These are phyloP conservation scores for Aureoboletus auriporus DNA, from an alignment of 768 basidiomycete species.

Conservation along the genomic window DNA sequence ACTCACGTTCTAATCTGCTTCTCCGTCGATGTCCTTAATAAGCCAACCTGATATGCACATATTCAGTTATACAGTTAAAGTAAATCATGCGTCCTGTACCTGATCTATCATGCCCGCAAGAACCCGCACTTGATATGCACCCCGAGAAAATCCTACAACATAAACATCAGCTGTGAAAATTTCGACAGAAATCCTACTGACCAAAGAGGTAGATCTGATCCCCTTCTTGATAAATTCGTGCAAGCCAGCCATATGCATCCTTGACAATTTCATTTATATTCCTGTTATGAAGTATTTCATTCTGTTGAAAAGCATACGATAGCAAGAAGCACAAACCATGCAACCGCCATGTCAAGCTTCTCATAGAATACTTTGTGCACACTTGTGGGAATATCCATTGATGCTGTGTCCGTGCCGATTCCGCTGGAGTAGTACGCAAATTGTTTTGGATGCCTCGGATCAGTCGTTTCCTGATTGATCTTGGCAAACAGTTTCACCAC, in stretches of 20 bases:
- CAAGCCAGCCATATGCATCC: conserved; percentile 32
- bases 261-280: conserved; percentile 33
- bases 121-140: conserved; percentile 39
- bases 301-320: too few species aligned
- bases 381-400: conserved; percentile 21
- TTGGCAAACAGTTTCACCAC: conserved; percentile 33
- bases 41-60: conserved; percentile 27
- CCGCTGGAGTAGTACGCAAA: conserved; percentile 36
- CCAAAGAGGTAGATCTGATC: conserved; percentile 35
- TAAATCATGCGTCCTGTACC: conserved; percentile 10
- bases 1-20: conserved; percentile 29
- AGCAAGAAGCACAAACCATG: background rate
- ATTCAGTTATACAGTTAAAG: background rate
- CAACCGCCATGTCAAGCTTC: background rate
- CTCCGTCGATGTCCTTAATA: conserved; percentile 25
- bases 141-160: conserved; percentile 39
- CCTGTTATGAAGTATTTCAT: conserved; percentile 14
- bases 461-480: conserved; percentile 15
- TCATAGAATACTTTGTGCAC: conserved; percentile 8
- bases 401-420: conserved; percentile 28
- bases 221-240: conserved; percentile 26
- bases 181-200: background rate
- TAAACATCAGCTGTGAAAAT: background rate
- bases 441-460: conserved; percentile 16
- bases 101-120: conserved; percentile 39